Evolutionary conservation across 345 rosid species (phyloP), one percentile per base, ranked within the genome.

Genomic region (Boechera divaricarpa): DNA sequence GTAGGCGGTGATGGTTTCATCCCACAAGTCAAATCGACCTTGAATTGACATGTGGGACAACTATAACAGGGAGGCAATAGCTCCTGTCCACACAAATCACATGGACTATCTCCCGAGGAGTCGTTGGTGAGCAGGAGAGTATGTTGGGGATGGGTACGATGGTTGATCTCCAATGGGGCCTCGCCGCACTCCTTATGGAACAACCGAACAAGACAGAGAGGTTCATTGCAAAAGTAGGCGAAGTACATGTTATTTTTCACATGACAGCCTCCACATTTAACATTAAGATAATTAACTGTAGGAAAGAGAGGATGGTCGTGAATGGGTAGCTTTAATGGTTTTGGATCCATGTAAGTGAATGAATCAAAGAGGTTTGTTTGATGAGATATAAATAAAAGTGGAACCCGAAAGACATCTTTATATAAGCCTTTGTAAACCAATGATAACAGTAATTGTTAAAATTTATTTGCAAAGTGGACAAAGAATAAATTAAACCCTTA

Each of bases 261-360:
- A 66, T 18, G 12, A 48, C 75, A 70, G 24, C 24, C 66, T 0
- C 2, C 0, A 44, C 67, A 70, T 7, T 0, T 1, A 31, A 0
- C 0, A 0, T 0, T 0, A 29, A 1, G 0, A 18, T 42, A 44
- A 1, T 4, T 0, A 56, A 42, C 2, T 1, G 21, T 4, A 33
- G 15, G 56, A 16, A 2, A 5, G 45, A 70, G 56, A 12, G 57
- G 57, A 70, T 70, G 57, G 2, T 18, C 3, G 26, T 45, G 75
- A 58, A 33, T 45, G 26, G 57, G 24, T 59, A 44, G 67, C 1
- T 47, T 45, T 58, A 18, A 9, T 12, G 8, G 29, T 57, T 12
- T 18, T 58, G 10, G 35, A 71, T 24, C 36, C 75, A 71, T 59
- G 8, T 42, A 55, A 33, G 0, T 28, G 29, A 28, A 2, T 28